Conservation (phyloP, 73 alveolate genomes). For the Urostyla sp. region DNA sequence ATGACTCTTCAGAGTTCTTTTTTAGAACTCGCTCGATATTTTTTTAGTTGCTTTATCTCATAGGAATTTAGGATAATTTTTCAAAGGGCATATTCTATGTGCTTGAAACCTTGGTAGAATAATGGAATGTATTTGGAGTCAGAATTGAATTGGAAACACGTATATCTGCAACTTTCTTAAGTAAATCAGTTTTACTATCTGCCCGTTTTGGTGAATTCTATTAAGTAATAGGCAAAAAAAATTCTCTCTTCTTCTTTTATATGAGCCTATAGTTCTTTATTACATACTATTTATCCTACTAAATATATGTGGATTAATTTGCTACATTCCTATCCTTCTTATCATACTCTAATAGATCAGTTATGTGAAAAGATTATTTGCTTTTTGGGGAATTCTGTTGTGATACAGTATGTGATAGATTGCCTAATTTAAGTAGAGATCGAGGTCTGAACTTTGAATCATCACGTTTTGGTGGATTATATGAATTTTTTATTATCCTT, state of each 20-base stretch:
- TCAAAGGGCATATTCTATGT: slow-evolving; percentile 27
- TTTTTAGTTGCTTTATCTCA: background rate
- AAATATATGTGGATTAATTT: background rate
- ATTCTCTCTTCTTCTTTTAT: slow-evolving; percentile 41
- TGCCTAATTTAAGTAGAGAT: too few relatives aligned
- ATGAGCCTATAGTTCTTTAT: slow-evolving; percentile 40
- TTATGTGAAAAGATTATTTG: slow-evolving; percentile 36
- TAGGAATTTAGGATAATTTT: background rate
- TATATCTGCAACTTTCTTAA: background rate
- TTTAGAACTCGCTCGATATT: too few relatives aligned
- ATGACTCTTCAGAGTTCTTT: background rate
- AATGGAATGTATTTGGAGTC: slow-evolving; percentile 40
- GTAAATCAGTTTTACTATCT: slow-evolving; percentile 17
- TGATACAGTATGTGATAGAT: background rate
- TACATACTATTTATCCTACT: slow-evolving; percentile 1
- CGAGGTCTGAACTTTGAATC: background rate
- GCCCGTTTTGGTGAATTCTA: slow-evolving; percentile 20
- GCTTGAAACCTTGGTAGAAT: slow-evolving; percentile 52
- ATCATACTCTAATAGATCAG: slow-evolving; percentile 51
- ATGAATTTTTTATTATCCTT: background rate
- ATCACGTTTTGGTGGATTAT: background rate
- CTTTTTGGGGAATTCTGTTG: background rate
- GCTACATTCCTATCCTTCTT: background rate
- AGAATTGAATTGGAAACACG: slow-evolving; percentile 62
- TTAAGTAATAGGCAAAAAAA: slow-evolving; percentile 19